Percentiles rank a stretch among this genome's conserved stretches.
Conservation (phyloP, 805 yeast species). For the Sungouiella thailandica region DNA sequence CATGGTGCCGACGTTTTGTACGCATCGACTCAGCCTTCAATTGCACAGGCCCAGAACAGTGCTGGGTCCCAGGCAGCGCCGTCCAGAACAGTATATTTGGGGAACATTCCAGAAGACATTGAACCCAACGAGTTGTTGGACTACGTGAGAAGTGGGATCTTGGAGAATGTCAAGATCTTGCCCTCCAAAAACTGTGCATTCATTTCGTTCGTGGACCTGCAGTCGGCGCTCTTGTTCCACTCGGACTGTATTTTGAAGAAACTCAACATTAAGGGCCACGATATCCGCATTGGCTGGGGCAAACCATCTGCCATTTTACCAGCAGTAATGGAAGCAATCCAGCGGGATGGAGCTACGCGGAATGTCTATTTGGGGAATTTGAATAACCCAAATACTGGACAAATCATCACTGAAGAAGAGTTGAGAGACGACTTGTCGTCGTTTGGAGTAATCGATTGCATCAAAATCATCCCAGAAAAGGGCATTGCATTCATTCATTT, state of each 20-base stretch:
- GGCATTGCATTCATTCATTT: slow-evolving; percentile 91
- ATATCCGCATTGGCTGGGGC: slow-evolving; percentile 92
- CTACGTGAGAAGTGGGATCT: slow-evolving; percentile 86
- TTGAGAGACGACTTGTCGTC: slow-evolving; percentile 59
- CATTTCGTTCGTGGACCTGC: slow-evolving; percentile 82
- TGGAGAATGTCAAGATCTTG: slow-evolving; percentile 74
- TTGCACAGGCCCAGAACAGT: slow-evolving; percentile 1
- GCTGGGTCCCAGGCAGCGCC: slow-evolving; percentile 37
- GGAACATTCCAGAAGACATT: slow-evolving; percentile 79
- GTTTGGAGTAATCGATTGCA: slow-evolving; percentile 81
- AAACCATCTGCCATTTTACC: slow-evolving; percentile 71
- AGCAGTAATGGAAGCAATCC: slow-evolving; percentile 68
- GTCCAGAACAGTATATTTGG: slow-evolving; percentile 84
- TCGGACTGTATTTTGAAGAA: slow-evolving; percentile 88
- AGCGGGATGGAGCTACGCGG: slow-evolving; percentile 86
- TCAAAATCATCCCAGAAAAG: slow-evolving; percentile 73
- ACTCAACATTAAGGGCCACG: slow-evolving; percentile 73
- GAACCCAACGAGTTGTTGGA: slow-evolving; percentile 79
- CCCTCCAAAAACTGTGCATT: slow-evolving; percentile 87
- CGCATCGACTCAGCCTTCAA: not conserved
- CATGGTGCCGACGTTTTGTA: slow-evolving; percentile 3
- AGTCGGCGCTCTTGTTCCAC: slow-evolving; percentile 85
- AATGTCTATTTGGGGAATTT: slow-evolving; percentile 86
- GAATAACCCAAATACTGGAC: slow-evolving; percentile 49
- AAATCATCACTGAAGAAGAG: slow-evolving; percentile 54